Base-by-base conservation (phyloP, 192 early-diverging fungal species). In the Coemansia sp. region DNA sequence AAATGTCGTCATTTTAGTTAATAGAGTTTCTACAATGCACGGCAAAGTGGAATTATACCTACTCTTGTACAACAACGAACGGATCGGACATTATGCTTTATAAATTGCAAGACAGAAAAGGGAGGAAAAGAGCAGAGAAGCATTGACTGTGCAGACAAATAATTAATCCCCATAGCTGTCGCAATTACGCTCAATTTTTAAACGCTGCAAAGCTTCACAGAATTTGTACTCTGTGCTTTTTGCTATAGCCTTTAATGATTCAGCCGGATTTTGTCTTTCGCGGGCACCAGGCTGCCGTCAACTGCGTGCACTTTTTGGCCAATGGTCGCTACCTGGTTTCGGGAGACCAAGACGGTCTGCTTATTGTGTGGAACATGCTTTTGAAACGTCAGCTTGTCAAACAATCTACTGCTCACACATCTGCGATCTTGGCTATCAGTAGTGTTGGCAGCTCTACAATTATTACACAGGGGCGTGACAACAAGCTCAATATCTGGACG, bases 341-440 rank as follows among this genome's bases (percentile, higher is more conserved):
- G 8, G 73, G 73, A 18, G 79, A 81, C 61, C 79, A 81, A 26
- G 70, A 69, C 58, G 79, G 79, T 6, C 44, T 56, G 28, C 24
- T 81, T 28, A 60, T 76, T 15, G 63, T 81, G 5, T 81, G 79
- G 79, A 81, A 69, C 63, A 81, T 81, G 73, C 67, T 72, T 20
- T 55, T 81, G 17, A 75, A 76, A 38, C 61, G 73, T 12, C 73
- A 62, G 47, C 53, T 76, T 11, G 65, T 56, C 28, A 65, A 52
- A 24, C 40, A 42, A 2, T 6, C 55, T 0, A 40, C 23, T 5
- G 79, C 79, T 5, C 79, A 81, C 46, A 20, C 58, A 12, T 66
- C 44, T 14, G 54, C 79, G 11, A 55, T 81, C 17, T 26, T 81
- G 20, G 49, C 68, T 1, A 64, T 67, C 8, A 50, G 61, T 21